These are phyloP conservation scores for Hemisphaericaspora xylofermentans DNA, from an alignment of 1,139 yeast species.

Conservation along the genomic window DNA sequence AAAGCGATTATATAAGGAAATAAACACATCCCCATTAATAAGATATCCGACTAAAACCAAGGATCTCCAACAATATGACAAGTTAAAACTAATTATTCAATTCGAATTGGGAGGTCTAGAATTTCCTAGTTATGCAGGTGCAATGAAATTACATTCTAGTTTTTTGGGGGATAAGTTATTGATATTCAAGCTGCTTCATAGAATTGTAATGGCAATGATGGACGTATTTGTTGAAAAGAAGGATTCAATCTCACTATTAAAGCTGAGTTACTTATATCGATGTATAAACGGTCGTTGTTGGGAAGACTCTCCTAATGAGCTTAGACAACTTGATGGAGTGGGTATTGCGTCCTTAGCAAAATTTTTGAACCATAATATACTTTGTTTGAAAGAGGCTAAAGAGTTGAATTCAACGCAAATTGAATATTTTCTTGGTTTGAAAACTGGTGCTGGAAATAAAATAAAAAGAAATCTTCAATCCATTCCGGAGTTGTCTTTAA, in stretches of 20 bases:
- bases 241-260: slow-evolving; percentile 39
- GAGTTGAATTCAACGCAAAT: slow-evolving; percentile 28
- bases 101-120: slow-evolving; percentile 49
- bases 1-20: slow-evolving; percentile 38
- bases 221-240: slow-evolving; percentile 40
- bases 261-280: slow-evolving; percentile 33
- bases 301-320: slow-evolving; percentile 43
- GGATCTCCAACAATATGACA: slow-evolving; percentile 25
- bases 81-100: slow-evolving; percentile 39
- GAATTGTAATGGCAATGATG: slow-evolving; percentile 41
- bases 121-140: slow-evolving; percentile 39
- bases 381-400: slow-evolving; percentile 25
- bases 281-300: slow-evolving; percentile 45
- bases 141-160: slow-evolving; percentile 33
- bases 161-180: slow-evolving; percentile 41
- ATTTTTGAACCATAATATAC: slow-evolving; percentile 32
- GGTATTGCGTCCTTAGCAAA: slow-evolving; percentile 39
- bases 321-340: slow-evolving; percentile 45
- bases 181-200: slow-evolving; percentile 37
- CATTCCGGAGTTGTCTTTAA: slow-evolving; percentile 27
- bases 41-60: slow-evolving; percentile 27
- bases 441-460: slow-evolving; percentile 37
- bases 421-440: slow-evolving; percentile 38
- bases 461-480: slow-evolving; percentile 23
- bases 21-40: slow-evolving; percentile 36